phyloP scores from a whole-genome alignment of 2,329 filamentous ascomycete species.

The Xylaria sp. region DNA sequence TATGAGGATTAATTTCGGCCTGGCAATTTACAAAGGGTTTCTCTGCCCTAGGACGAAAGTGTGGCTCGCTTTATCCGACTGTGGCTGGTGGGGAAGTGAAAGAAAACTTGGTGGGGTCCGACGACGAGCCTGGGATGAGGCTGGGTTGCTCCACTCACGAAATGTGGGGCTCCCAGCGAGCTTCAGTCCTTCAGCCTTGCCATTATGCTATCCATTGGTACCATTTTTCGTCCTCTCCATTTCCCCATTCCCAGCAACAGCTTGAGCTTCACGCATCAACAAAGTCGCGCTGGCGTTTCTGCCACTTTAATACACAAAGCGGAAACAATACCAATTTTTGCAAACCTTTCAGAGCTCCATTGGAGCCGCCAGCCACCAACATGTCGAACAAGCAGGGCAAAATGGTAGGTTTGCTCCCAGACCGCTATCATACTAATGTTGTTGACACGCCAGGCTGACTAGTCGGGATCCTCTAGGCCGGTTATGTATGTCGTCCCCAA shows the following conservation, averaged over 20 bases:
- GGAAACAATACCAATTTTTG: constrained; percentile 51
- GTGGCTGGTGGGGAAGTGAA: constrained; percentile 30
- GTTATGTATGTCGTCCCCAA: constrained; percentile 65
- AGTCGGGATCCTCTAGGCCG: constrained; percentile 63
- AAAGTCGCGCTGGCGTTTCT: constrained; percentile 47
- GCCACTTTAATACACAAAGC: constrained; percentile 28
- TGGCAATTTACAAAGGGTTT: constrained; percentile 37
- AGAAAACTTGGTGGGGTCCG: constrained; percentile 33
- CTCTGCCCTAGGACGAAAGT: constrained; percentile 35
- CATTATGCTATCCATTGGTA: constrained; percentile 32
- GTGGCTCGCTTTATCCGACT: constrained; percentile 28
- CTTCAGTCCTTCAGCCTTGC: constrained; percentile 37
- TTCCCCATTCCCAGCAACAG: constrained; percentile 50
- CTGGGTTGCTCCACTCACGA: constrained; percentile 7
- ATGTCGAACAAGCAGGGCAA: constrained; percentile 97
- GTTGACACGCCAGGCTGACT: constrained; percentile 67
- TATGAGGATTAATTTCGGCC: constrained; percentile 29
- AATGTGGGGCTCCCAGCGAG: constrained; percentile 23
- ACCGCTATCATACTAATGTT: constrained; percentile 53
- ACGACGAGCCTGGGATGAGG: constrained; percentile 15
- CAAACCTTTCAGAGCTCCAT: constrained; percentile 48
- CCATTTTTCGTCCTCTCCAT: constrained; percentile 48
- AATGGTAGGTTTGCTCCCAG: constrained; percentile 77
- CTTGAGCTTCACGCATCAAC: constrained; percentile 45
- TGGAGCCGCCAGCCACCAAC: constrained; percentile 52